A percentile compares a stretch with the other conserved stretches of the same genome.
Conservation (phyloP, 257 asterid species). For the Solanum ahanhuiri region DNA sequence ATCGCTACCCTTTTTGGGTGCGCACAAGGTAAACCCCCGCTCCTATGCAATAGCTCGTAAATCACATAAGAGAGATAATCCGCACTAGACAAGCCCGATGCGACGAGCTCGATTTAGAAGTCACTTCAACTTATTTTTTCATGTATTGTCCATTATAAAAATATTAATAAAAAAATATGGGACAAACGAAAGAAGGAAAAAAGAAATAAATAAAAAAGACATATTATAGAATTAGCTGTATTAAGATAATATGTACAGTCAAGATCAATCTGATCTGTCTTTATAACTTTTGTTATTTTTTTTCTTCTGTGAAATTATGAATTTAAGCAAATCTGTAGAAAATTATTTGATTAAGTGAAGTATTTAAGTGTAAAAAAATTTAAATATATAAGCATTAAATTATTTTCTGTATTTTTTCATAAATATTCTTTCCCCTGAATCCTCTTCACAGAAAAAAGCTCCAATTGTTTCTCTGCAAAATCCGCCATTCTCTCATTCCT, state of each 20-base stretch:
- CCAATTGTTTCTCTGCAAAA: constrained; percentile 47
- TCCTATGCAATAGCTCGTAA: too few species aligned
- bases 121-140: not conserved
- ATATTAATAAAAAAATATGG: not conserved
- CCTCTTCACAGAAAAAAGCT: constrained; percentile 20
- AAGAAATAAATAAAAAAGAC: not conserved
- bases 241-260: not conserved
- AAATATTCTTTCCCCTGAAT: constrained; percentile 1
- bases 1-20: too few species aligned
- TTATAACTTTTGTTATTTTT: not conserved
- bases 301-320: not conserved
- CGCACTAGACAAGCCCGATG: too few species aligned
- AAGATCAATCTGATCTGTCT: not conserved
- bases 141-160: not conserved
- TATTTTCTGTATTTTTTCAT: not conserved
- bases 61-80: too few species aligned
- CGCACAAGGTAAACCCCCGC: too few species aligned
- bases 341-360: not conserved
- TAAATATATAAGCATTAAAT: not conserved
- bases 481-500: constrained; percentile 40
- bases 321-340: not conserved
- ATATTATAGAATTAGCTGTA: not conserved
- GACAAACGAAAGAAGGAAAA: not conserved
- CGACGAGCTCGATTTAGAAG: too few species aligned
- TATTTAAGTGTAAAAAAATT: not conserved